Base-by-base conservation (phyloP, 148 eudicot species). In the Heliosperma pusillum region DNA sequence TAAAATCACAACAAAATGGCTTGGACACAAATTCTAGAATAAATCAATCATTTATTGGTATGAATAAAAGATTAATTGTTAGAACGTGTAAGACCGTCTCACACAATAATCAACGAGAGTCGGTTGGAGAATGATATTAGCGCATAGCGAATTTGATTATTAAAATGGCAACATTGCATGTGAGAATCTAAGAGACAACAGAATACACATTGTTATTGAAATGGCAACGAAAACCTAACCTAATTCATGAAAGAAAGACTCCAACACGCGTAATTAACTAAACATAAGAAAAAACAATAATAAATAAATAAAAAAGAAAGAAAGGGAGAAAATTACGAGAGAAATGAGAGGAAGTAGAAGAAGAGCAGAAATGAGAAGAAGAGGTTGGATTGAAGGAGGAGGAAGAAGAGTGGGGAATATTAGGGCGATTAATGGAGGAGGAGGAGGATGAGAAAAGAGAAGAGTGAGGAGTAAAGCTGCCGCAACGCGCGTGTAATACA, bases 351-450 rank as follows among this genome's bases (percentile, higher is more conserved):
- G 75, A 78, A 74, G 74, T 69, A 9, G 16, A 72, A 10, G 80
- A 75, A 7, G 87, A 82, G 73, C 72, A 85, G 67, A 57, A 77
- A 66, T 77, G 79, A 7, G 85, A 81, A 17, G 85, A 79, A 1
- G 86, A 83, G n/a, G 75, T 53, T 0, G 71, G 74, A 0, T 72
- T 45, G 0, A 76, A 65, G 1, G 76, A 66, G 0, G 80, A 69
- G 3, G 78, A 70, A 15, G 71, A 52, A 36, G 82, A 52, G 8
- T 71, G 55, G 3, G 74, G 13, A 15, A 67, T 58, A 10, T 47
- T 62, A n/a, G 40, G 53, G 6, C 45, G 55, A 57, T 59, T 59
- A 40, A 20, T 61, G 64, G 74, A 74, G 61, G 80, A 69, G 74
- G 82, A 33, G n/a, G n/a, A n/a, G n/a, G n/a, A n/a, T n/a, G n/a